A percentile compares a stretch with the other conserved stretches of the same genome.
phyloP scores from a whole-genome alignment of 306 rosid species.

The Vigna trinervia region DNA sequence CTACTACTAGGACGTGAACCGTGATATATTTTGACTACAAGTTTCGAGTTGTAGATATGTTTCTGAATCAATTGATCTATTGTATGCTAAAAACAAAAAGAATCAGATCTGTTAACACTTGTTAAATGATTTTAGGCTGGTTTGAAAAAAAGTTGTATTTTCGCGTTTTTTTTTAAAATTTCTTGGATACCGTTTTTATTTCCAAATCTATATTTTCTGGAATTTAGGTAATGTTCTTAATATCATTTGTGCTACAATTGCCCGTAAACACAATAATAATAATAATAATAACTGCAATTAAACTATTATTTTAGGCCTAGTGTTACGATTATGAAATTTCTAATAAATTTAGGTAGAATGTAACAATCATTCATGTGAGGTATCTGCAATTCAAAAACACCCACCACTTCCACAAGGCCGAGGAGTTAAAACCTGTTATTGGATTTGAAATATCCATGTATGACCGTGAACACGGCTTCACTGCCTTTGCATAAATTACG shows the following conservation, averaged over 20 bases:
- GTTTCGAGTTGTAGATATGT: slow-evolving; percentile 48
- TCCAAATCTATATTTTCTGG: neutral
- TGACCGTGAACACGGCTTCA: too few relatives aligned
- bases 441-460: too few relatives aligned
- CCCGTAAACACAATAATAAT: neutral
- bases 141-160: neutral
- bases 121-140: neutral
- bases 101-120: slow-evolving; percentile 17
- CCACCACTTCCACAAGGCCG: too few relatives aligned
- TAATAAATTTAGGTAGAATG: too few relatives aligned
- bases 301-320: too few relatives aligned
- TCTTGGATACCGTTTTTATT: neutral
- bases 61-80: slow-evolving; percentile 35
- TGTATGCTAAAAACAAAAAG: slow-evolving; percentile 13
- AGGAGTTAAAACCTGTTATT: too few relatives aligned
- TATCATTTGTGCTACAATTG: neutral
- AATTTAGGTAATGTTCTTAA: neutral
- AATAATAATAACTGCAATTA: neutral
- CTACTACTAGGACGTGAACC: slow-evolving; percentile 5
- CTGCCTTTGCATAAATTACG: too few relatives aligned
- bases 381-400: too few relatives aligned
- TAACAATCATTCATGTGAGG: too few relatives aligned
- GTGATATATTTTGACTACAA: slow-evolving; percentile 3
- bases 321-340: too few relatives aligned
- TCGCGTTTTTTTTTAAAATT: neutral